phyloP scores from a whole-genome alignment of 1,284 basidiomycete species.

The Meira miltonrushii region DNA sequence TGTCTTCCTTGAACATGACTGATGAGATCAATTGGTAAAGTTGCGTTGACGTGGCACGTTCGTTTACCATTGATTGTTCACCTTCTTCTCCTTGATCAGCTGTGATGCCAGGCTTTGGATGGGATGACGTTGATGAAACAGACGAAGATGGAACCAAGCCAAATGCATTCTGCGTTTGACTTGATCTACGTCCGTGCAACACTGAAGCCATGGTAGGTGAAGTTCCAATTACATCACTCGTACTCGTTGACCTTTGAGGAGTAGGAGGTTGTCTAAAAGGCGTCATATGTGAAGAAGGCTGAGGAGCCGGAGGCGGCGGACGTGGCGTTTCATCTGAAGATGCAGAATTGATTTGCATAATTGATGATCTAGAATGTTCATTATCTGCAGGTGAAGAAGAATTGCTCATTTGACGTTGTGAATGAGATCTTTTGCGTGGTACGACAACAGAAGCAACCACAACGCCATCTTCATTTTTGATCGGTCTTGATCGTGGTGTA shows the following conservation, averaged over 20 bases:
- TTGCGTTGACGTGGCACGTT: background rate
- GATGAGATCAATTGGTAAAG: background rate
- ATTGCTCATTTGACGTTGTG: background rate
- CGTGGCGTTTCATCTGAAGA: no score
- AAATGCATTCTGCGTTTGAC: background rate
- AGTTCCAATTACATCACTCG: background rate
- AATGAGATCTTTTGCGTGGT: background rate
- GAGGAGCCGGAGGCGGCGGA: no score
- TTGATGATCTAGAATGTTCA: background rate
- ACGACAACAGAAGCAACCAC: background rate
- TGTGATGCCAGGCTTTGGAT: no score
- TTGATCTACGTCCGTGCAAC: background rate
- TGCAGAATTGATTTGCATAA: no score
- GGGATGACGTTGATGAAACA: no score
- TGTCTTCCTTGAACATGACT: background rate
- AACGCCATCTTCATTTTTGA: background rate
- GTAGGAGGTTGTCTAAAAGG: background rate
- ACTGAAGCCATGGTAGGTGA: background rate
- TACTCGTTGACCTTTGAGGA: background rate
- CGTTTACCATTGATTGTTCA: background rate
- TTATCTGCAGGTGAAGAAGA: background rate
- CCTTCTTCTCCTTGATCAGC: no score
- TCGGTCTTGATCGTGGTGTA: constrained; percentile 1
- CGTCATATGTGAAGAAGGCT: background rate
- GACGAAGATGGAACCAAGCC: no score